Evolutionary conservation across 495 filamentous ascomycete species (phyloP).

Genomic region (Bathelium albidoporum): DNA sequence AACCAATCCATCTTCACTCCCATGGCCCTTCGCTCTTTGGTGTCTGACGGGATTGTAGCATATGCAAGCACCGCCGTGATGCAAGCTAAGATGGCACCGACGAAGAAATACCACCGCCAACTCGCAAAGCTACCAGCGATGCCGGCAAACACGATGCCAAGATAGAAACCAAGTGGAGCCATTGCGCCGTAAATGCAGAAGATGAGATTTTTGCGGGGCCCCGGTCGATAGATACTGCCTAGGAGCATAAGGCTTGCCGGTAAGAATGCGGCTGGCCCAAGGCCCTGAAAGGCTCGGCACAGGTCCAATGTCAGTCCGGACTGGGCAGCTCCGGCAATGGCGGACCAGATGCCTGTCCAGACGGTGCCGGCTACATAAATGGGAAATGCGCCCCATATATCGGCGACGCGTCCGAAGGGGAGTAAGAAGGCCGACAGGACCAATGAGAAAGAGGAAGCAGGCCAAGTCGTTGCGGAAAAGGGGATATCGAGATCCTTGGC

Average conservation of each 20-base stretch:
- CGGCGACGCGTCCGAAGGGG: constrained; percentile 51
- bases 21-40: constrained; percentile 36
- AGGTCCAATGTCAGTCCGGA: constrained; percentile 64
- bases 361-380: constrained; percentile 57
- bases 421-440: constrained; percentile 65
- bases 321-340: constrained; percentile 60
- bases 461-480: constrained; percentile 58
- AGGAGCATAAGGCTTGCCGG: constrained; percentile 71
- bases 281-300: constrained; percentile 65
- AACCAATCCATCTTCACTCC: constrained; percentile 60
- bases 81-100: constrained; percentile 49
- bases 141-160: constrained; percentile 73
- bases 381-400: constrained; percentile 55
- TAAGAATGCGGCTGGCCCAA: constrained; percentile 68
- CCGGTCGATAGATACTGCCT: constrained; percentile 70
- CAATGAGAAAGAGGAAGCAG: constrained; percentile 66
- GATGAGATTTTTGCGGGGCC: constrained; percentile 74
- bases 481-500: constrained; percentile 55
- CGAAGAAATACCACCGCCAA: constrained; percentile 75
- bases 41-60: constrained; percentile 57
- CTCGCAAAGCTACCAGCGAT: constrained; percentile 46
- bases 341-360: constrained; percentile 63
- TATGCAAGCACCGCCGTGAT: constrained; percentile 46
- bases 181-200: constrained; percentile 73
- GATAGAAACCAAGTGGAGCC: constrained; percentile 70